Base-by-base conservation (phyloP, 202 grass and related monocot species). In the Bolboschoenoplectus hybrid region DNA sequence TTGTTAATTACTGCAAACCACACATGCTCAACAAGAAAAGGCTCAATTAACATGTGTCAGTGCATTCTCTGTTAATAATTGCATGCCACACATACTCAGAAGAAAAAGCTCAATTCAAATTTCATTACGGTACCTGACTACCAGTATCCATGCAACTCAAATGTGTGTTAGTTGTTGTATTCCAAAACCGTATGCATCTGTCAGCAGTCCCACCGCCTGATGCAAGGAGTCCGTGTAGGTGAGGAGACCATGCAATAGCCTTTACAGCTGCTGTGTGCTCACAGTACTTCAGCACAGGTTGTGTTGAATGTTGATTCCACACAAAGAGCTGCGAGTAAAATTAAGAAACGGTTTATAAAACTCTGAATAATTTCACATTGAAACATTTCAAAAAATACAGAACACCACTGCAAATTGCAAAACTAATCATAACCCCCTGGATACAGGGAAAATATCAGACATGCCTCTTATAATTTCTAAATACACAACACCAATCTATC, bases 211-310 rank as follows among this genome's bases (percentile, higher is more conserved):
- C 97, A 65, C 97, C 97, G 62, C 97, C 97, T 77, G 97, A 99
- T 88, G 97, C 92, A 89, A 99, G 92, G 69, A 97, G 76, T 0
- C 97, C 97, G 74, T 99, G 92, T 20, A 97, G 83, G 89, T 99
- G 97, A 83, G 97, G 97, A 17, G 97, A 99, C 97, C 97, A 99
- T 32, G 97, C 97, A 90, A 99, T 99, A 81, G 97, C 97, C 86
- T 99, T 99, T 61, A 99, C 97, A 86, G 97, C 97, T 87, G 97
- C 97, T 47, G 90, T 97, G 85, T 99, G 97, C 90, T 99, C 93
- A 3, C 81, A 91, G 86, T 97, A 99, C 85, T 94, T 99, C 11
- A 97, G 61, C 63, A 99, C 88, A 32, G 97, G 97, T 50, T 97
- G 85, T 61, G 67, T 60, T 56, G 93, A 99, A 90, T 99, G 93